phyloP scores from a whole-genome alignment of 129 eudicot species.

The Tagetes patula region DNA sequence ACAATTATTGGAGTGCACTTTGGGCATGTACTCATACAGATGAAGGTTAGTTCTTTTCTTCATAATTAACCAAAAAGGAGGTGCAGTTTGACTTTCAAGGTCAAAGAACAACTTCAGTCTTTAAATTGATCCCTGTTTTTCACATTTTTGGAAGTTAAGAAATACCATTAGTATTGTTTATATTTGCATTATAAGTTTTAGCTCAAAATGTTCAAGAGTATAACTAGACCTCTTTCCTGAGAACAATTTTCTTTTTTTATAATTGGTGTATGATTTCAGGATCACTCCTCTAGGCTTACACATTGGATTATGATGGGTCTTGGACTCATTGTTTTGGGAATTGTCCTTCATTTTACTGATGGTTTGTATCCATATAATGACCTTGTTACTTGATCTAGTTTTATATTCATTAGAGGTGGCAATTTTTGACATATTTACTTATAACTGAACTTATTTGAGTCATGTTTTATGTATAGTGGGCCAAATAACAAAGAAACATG shows the following conservation, averaged over 20 bases:
- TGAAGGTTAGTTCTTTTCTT: conserved; percentile 49
- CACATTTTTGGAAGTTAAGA: not conserved
- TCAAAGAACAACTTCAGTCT: not conserved
- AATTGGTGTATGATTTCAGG: conserved; percentile 41
- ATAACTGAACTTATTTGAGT: not conserved
- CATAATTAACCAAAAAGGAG: conserved; percentile 8
- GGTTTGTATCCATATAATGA: conserved; percentile 46
- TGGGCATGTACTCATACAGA: conserved; percentile 80
- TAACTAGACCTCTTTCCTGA: conserved; percentile 3
- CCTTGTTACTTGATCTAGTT: not conserved
- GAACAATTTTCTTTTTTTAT: not conserved
- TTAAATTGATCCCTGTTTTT: not conserved
- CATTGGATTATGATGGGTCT: conserved; percentile 78
- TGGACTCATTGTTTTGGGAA: conserved; percentile 52
- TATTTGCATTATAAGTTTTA: not conserved
- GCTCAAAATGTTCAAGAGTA: not conserved
- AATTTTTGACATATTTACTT: not conserved
- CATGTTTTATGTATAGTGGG: not conserved
- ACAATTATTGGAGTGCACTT: conserved; percentile 69
- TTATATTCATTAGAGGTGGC: not conserved
- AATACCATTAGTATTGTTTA: not conserved
- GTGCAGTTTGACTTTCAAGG: conserved; percentile 13
- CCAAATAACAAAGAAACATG: not conserved
- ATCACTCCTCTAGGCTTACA: conserved; percentile 58
- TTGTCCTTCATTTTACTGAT: conserved; percentile 69